Evolutionary conservation across 2,329 filamentous ascomycete species (phyloP).

Genomic region (Taxawa tesnikishii): DNA sequence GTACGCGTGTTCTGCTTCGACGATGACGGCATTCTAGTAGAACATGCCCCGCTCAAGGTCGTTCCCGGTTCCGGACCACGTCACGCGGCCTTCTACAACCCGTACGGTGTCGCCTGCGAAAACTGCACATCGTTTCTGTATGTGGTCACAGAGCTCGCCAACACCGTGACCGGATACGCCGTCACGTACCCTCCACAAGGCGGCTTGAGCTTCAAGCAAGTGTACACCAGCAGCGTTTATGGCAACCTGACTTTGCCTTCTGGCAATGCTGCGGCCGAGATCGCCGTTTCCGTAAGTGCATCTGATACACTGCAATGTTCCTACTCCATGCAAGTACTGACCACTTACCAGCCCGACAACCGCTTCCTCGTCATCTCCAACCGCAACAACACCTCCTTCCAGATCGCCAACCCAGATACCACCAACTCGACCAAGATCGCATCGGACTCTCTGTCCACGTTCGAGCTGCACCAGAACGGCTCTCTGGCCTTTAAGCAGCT

Average conservation of each 20-base stretch:
- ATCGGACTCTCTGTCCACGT: slow-evolving; percentile 52
- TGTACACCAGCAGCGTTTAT: slow-evolving; percentile 36
- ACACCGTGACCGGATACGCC: slow-evolving; percentile 35
- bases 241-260: slow-evolving; percentile 29
- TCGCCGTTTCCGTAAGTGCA: slow-evolving; percentile 28
- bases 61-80: slow-evolving; percentile 21
- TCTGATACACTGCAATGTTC: background rate
- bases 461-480: slow-evolving; percentile 46
- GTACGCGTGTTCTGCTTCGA: slow-evolving; percentile 21
- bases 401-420: slow-evolving; percentile 30
- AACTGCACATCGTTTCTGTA: slow-evolving; percentile 21
- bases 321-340: background rate
- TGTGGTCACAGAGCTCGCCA: slow-evolving; percentile 37
- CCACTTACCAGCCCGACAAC: slow-evolving; percentile 24
- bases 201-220: slow-evolving; percentile 31
- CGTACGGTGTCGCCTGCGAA: slow-evolving; percentile 13
- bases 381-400: slow-evolving; percentile 48
- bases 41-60: slow-evolving; percentile 13
- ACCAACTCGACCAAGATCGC: slow-evolving; percentile 20
- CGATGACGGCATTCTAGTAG: slow-evolving; percentile 14
- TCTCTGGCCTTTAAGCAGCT: slow-evolving; percentile 43
- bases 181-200: slow-evolving; percentile 28
- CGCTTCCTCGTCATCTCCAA: slow-evolving; percentile 57
- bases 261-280: slow-evolving; percentile 42
- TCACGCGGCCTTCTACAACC: slow-evolving; percentile 22